Base-by-base conservation (phyloP, 75 land plant genomes). In the Cryptomeria japonica region DNA sequence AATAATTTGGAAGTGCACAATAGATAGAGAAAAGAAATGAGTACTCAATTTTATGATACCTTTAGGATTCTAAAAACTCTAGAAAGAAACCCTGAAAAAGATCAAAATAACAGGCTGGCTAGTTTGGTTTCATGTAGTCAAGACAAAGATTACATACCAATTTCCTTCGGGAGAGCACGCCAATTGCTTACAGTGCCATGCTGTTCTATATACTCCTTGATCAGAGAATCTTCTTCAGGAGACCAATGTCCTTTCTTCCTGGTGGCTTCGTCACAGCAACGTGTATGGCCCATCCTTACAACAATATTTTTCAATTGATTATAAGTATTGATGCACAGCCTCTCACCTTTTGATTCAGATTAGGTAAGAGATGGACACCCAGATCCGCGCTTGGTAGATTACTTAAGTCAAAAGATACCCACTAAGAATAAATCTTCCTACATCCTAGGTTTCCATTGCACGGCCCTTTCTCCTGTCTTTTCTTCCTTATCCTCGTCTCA, bases 181-280 rank as follows among this genome's bases (percentile, higher is more conserved):
- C 94, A 93, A 77, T 93, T 93, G 34, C 93, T 92, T 41, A 93
- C 94, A 84, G 93, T 93, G 3, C 92, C 94, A 89, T 94, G 61
- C 37, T 91, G 15, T 61, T 93, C 93, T 18, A 94, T 94, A 73
- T 89, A 94, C 34, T 87, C 89, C 77, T 91, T 91, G 49, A 94
- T 93, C 42, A 85, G 91, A 3, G 89, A 91, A 80, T 94, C 94
- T 51, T 94, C 95, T 53, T 94, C 94, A 34, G 93, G 93, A 7
- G 95, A 91, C 95, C 95, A 94, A 34, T 93, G 94, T 37, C 95
- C 95, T 76, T 91, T 94, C 92, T 93, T 94, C 84, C 93, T 94
- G 80, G 89, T 91, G 16, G 89, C 91, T 82, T 93, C 93, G 84
- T 93, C 95, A 68, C 94, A 94, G 89, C 94, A 94, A 14, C 93